Evolutionary conservation across 805 yeast species (phyloP).

Genomic region (Saccharomyces paradoxus): DNA sequence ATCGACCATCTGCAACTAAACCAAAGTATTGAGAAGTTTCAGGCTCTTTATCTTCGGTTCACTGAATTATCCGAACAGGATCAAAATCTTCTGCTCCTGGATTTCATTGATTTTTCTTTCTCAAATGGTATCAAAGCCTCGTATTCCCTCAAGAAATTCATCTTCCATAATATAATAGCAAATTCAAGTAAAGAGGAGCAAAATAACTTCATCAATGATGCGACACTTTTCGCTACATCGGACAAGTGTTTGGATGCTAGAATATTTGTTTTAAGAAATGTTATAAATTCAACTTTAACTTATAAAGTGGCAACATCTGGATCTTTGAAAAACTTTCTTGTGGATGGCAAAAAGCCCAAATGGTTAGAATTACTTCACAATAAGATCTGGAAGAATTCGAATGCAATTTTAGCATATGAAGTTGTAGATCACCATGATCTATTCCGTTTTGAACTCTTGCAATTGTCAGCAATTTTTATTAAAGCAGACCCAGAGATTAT

Average conservation of each 20-base stretch:
- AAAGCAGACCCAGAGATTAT: slow-evolving; percentile 57
- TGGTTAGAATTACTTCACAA: slow-evolving; percentile 63
- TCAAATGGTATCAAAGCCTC: slow-evolving; percentile 21
- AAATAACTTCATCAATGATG: slow-evolving; percentile 42
- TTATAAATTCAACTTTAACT: slow-evolving; percentile 59
- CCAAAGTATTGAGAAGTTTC: slow-evolving; percentile 60
- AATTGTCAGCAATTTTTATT: slow-evolving; percentile 68
- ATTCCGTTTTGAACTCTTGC: slow-evolving; percentile 69
- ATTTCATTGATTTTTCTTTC: slow-evolving; percentile 34
- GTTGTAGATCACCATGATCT: slow-evolving; percentile 65
- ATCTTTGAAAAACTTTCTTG: slow-evolving; percentile 39
- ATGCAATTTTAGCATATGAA: slow-evolving; percentile 37
- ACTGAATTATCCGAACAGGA: slow-evolving; percentile 32
- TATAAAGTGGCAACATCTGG: slow-evolving; percentile 49
- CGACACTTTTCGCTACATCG: slow-evolving; percentile 43
- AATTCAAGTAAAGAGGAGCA: slow-evolving; percentile 40
- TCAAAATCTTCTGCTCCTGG: slow-evolving; percentile 28
- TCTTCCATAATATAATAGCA: slow-evolving; percentile 49
- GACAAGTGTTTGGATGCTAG: slow-evolving; percentile 45
- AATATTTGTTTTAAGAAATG: slow-evolving; percentile 50
- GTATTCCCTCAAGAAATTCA: slow-evolving; percentile 44
- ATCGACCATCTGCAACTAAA: slow-evolving; percentile 56
- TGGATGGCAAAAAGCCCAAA: slow-evolving; percentile 29
- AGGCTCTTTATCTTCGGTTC: slow-evolving; percentile 37
- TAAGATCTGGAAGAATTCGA: slow-evolving; percentile 65